phyloP scores from a whole-genome alignment of 2,329 filamentous ascomycete species.

The Neoscytalidium dimidiatum region DNA sequence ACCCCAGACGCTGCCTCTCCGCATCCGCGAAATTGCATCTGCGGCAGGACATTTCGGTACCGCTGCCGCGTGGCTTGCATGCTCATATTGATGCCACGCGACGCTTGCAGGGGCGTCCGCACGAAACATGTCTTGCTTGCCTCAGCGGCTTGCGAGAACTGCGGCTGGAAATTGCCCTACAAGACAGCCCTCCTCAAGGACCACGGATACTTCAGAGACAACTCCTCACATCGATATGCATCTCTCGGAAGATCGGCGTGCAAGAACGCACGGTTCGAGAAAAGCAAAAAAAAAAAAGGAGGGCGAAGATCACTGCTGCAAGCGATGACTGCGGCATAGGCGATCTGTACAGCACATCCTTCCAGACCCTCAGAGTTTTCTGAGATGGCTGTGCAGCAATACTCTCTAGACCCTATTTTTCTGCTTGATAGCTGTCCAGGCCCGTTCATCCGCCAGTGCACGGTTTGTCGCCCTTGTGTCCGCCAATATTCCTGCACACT shows the following conservation, averaged over 20 bases:
- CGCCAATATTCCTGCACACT: background rate
- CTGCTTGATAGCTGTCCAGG: background rate
- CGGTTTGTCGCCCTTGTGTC: background rate
- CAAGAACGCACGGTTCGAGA: background rate
- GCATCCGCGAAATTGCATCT: background rate
- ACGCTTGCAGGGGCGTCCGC: background rate
- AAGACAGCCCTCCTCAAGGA: background rate
- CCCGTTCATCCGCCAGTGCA: background rate
- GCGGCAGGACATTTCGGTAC: background rate
- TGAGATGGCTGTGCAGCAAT: background rate
- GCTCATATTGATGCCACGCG: background rate
- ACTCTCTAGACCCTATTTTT: background rate
- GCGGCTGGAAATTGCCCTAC: slow-evolving; percentile 3
- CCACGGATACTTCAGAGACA: background rate
- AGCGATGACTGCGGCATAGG: background rate
- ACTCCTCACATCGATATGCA: background rate
- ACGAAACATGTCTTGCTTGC: background rate
- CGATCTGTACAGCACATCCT: slow-evolving; percentile 1
- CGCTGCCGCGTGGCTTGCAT: background rate
- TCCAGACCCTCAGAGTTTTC: background rate
- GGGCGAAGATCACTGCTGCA: background rate
- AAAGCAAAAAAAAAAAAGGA: slow-evolving; percentile 1
- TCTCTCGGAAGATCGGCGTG: slow-evolving; percentile 8
- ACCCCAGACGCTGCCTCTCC: slow-evolving; percentile 4
- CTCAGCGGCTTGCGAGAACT: background rate